phyloP scores from a whole-genome alignment of 768 basidiomycete species.

The Phylloporus scabripes region DNA sequence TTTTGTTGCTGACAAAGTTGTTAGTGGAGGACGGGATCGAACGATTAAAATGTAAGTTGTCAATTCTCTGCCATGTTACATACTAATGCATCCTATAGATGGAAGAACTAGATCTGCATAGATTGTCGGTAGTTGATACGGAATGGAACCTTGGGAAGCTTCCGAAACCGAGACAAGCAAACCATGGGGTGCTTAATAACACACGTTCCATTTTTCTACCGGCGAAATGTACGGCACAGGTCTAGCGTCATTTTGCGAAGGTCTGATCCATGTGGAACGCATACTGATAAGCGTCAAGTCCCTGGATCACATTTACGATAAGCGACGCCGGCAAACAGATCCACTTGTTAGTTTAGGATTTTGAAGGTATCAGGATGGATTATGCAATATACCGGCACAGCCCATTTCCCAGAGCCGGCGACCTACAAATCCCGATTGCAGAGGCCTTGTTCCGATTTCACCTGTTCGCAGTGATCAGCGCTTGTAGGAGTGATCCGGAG shows the following conservation, averaged over 20 bases:
- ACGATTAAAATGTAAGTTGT: constrained; percentile 84
- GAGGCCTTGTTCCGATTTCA: background rate
- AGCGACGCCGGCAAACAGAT: background rate
- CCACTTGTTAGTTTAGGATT: background rate
- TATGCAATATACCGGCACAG: background rate
- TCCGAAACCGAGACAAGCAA: background rate
- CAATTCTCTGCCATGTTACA: background rate
- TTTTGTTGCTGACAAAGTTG: constrained; percentile 98
- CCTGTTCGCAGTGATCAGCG: background rate
- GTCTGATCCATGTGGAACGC: background rate
- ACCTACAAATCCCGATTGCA: no score
- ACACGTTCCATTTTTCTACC: background rate
- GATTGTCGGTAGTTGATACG: background rate
- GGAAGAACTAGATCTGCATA: constrained; percentile 24
- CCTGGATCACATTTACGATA: background rate
- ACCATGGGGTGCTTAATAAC: background rate
- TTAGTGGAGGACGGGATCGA: constrained; percentile 91
- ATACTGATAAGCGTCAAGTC: background rate
- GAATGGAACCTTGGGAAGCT: background rate
- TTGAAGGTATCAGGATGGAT: background rate
- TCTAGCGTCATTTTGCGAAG: background rate
- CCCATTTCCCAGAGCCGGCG: background rate
- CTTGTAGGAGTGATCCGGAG: background rate
- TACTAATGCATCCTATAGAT: constrained; percentile 16
- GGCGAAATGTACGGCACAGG: background rate